Evolutionary conservation across 352 stramenopile genomes (phyloP), one percentile per base, ranked within the genome.

Genomic region (Phytophthora sp.): DNA sequence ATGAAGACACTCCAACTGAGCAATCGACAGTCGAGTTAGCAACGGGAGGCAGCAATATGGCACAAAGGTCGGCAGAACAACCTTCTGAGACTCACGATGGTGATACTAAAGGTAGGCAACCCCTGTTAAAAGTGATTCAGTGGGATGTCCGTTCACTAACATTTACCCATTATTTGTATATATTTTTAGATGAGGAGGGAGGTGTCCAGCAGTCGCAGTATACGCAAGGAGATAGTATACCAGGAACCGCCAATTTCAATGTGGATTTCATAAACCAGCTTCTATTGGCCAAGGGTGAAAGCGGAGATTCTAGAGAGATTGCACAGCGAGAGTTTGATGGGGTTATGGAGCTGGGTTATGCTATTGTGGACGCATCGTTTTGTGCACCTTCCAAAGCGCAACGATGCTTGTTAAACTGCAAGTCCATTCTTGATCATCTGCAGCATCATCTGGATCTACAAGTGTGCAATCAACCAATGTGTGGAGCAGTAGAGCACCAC

Each of bases 321-420:
- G 70, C 69, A 9, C 68, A 74, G 20, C 44, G 54, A 0, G 62
- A 74, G 39, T 81, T 89, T 60, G 64, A 83, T 24, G 51, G 76
- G 46, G 53, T 75, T 16, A 70, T 90, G 45, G 56, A 73, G 8
- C 39, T 88, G 15, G 81, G 76, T 18, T 84, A 72, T 56, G 68
- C 77, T 44, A 86, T 89, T 63, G 79, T 88, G 31, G 81, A 90
- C 21, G 79, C 81, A 21, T 83, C 75, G 8, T 89, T 90, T 61
- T 90, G 81, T 49, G 70, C 76, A 4, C 59, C 72, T 8, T 49
- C 76, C 3, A 88, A 86, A 70, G 71, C 77, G 11, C 66, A 74
- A 54, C 67, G 70, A 0, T 90, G 81, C 49, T 55, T 88, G 23
- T 63, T 90, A 13, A 68, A 80, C 23, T 90, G 81, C 63, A 74